phyloP scores from a whole-genome alignment of 2,329 filamentous ascomycete genomes.

The Pseudogymnoascus sp. region DNA sequence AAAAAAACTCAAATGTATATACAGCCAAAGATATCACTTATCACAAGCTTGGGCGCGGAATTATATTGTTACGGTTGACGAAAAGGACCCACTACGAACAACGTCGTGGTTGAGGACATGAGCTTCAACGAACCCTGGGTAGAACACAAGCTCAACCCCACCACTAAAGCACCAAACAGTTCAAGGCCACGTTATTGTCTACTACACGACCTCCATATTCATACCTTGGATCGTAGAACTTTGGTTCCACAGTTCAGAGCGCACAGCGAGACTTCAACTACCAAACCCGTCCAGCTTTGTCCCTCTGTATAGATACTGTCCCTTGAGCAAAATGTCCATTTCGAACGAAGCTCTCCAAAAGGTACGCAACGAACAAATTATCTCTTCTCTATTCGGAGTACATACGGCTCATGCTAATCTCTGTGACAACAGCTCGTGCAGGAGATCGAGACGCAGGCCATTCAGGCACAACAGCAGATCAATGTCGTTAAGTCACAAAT shows the following conservation, averaged over 20 bases:
- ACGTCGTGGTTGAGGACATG: slow-evolving; percentile 2
- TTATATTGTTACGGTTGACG: slow-evolving; percentile 7
- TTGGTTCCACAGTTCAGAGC: not conserved
- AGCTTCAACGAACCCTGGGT: not conserved
- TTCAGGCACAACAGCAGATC: slow-evolving; percentile 87
- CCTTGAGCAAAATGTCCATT: slow-evolving; percentile 63
- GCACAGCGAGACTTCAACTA: not conserved
- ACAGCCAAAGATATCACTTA: not conserved
- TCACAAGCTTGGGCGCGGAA: not conserved
- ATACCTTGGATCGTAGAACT: not conserved
- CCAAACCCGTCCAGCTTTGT: not conserved
- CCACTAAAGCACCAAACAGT: not conserved
- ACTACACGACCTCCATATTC: not conserved
- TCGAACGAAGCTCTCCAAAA: slow-evolving; percentile 91
- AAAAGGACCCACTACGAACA: slow-evolving; percentile 2
- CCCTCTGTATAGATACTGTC: not conserved
- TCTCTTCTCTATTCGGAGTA: slow-evolving; percentile 10
- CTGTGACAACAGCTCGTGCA: slow-evolving; percentile 61
- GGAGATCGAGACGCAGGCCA: slow-evolving; percentile 87
- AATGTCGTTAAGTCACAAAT: slow-evolving; percentile 78
- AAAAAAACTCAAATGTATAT: not conserved
- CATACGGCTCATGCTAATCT: slow-evolving; percentile 13
- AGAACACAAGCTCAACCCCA: slow-evolving; percentile 3
- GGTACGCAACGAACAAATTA: slow-evolving; percentile 40
- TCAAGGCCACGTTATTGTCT: not conserved